Percentiles rank a stretch among this genome's conserved stretches.
Evolutionary conservation across 441 rosid genomes (phyloP).

Genomic region (Cnidoscolus chayamansa): DNA sequence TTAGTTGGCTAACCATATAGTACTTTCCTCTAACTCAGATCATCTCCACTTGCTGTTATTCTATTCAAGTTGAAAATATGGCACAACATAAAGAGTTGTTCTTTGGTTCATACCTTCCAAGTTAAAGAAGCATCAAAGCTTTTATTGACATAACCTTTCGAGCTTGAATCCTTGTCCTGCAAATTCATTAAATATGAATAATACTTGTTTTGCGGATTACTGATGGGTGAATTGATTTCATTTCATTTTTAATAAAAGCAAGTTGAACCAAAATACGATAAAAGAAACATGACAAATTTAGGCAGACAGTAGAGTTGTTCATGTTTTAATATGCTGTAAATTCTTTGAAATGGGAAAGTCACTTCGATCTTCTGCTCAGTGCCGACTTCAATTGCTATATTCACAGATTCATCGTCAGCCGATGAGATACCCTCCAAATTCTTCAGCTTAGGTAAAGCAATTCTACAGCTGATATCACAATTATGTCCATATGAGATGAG

Average conservation of each 20-base stretch:
- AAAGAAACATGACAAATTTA: neutral
- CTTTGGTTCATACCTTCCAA: constrained; percentile 58
- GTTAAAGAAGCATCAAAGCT: constrained; percentile 62
- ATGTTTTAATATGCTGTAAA: neutral
- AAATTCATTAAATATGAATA: constrained; percentile 3
- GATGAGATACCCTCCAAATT: constrained; percentile 64
- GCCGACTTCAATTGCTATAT: constrained; percentile 22
- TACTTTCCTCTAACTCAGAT: too few species aligned
- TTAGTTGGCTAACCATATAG: neutral
- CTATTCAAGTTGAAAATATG: neutral
- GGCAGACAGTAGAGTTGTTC: neutral
- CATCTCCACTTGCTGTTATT: too few species aligned
- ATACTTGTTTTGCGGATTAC: neutral
- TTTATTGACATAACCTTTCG: constrained; percentile 47
- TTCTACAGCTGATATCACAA: constrained; percentile 39
- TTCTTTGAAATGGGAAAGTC: neutral
- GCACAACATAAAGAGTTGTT: neutral
- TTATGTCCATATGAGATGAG: neutral
- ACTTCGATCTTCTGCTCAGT: neutral
- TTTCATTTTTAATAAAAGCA: neutral
- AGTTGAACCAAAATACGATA: neutral
- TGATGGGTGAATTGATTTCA: neutral
- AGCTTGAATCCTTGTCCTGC: constrained; percentile 59
- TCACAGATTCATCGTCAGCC: constrained; percentile 45
- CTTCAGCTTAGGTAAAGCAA: constrained; percentile 58